Evolutionary conservation across 441 rosid species (phyloP), one percentile per base, ranked within the genome.

Genomic region (Melastoma candidum): DNA sequence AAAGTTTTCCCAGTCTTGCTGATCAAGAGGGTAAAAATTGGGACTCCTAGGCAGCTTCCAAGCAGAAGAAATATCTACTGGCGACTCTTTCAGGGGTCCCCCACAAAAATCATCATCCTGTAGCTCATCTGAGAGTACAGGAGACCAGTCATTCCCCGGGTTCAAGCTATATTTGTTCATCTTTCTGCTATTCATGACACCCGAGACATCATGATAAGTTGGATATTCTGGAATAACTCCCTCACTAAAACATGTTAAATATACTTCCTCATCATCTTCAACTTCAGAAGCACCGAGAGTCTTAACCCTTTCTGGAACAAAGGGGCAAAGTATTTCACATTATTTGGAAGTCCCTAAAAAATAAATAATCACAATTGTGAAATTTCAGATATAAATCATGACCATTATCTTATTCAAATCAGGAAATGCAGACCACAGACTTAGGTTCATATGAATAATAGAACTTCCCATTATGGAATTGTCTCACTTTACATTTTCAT

Each of bases 181-280:
- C 57, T 74, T 72, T 49, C 61, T 61, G 47, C 57, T 75, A 13
- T 72, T 72, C 39, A 53, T 53, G 46, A 60, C 65, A 26, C 63
- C 68, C 65, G 80, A 63, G 53, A 50, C 60, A 59, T 79, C 78
- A 68, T 64, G 77, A 60, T 71, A 77, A 66, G 58, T 62, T 51
- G 48, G 46, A 49, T 57, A 76, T 17, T 65, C 65, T 60, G 65
- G 64, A 64, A 70, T 63, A 50, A 51, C 53, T 27, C 69, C 72
- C 60, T 70, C 76, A 72, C 75, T 66, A 59, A 66, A 68, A 59
- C 78, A 79, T 71, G 68, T 90, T 53, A 94, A 66, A 67, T 81
- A 79, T 46, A 68, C 73, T 77, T 83, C 97, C 64, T 94, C 97
- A 72, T 90, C 96, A 26, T 94, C 96, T 80, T 94, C 99, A 51